Evolutionary conservation across 495 filamentous ascomycete genomes (phyloP).

Genomic region (Monascus purpureus): DNA sequence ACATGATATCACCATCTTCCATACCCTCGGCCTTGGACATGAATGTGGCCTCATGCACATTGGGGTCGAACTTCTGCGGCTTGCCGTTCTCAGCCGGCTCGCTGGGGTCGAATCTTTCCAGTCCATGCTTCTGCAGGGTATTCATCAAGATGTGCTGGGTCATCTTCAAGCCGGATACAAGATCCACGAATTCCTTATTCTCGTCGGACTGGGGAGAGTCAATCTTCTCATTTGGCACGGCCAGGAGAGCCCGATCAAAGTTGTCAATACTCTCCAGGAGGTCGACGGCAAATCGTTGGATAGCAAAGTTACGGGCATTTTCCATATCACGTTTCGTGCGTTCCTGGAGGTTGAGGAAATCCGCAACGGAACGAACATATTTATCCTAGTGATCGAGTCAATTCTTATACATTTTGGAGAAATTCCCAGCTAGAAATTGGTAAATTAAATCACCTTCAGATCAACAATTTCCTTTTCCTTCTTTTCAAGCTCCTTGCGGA

Average conservation of each 20-base stretch:
- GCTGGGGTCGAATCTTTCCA: conserved; percentile 74
- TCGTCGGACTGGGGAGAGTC: conserved; percentile 23
- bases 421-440: conserved; percentile 1
- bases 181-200: conserved; percentile 56
- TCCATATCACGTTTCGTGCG: conserved; percentile 86
- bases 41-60: conserved; percentile 91
- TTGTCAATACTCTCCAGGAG: conserved; percentile 92
- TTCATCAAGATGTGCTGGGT: conserved; percentile 77
- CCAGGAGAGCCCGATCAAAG: conserved; percentile 77
- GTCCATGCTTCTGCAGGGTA: conserved; percentile 84
- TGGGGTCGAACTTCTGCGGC: conserved; percentile 71
- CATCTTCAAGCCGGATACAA: conserved; percentile 88
- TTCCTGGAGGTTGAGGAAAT: conserved; percentile 94
- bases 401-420: not conserved
- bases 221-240: conserved; percentile 63
- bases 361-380: conserved; percentile 82
- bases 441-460: conserved; percentile 65
- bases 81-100: conserved; percentile 42
- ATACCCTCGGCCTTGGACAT: conserved; percentile 70
- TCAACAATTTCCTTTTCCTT: conserved; percentile 76
- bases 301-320: conserved; percentile 75
- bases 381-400: conserved; percentile 58
- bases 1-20: conserved; percentile 83
- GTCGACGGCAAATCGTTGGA: conserved; percentile 88
- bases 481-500: conserved; percentile 57